Percentiles rank a stretch among this genome's conserved stretches.
These are phyloP conservation scores for Daldinia decipiens DNA, from an alignment of 495 filamentous ascomycete genomes.

Conservation along the genomic window DNA sequence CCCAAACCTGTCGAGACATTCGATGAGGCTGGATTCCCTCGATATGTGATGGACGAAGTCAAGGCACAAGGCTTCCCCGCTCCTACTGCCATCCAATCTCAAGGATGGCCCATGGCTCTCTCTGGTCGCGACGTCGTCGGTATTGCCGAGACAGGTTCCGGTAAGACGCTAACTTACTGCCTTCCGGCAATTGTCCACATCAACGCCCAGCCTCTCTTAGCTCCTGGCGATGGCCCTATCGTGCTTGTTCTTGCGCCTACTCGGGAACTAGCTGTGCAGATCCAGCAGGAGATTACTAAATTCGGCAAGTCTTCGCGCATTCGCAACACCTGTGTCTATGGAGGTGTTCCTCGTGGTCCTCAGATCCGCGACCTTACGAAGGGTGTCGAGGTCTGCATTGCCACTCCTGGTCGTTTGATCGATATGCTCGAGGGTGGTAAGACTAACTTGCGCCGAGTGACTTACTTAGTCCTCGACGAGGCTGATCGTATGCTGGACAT, in stretches of 20 bases:
- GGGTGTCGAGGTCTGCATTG: constrained; percentile 91
- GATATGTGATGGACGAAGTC: constrained; percentile 97
- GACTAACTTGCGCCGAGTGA: constrained; percentile 97
- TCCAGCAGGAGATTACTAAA: constrained; percentile 93
- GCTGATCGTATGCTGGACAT: constrained; percentile 93
- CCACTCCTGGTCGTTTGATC: constrained; percentile 95
- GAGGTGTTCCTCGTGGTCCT: constrained; percentile 95
- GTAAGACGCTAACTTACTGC: constrained; percentile 99
- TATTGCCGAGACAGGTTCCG: constrained; percentile 99
- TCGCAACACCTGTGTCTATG: constrained; percentile 98
- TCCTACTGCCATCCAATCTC: constrained; percentile 95
- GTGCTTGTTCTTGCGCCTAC: constrained; percentile 95
- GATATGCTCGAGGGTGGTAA: constrained; percentile 98
- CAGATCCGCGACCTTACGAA: constrained; percentile 93
- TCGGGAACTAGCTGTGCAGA: constrained; percentile 97
- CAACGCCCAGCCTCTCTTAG: constrained; percentile 96
- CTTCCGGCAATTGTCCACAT: constrained; percentile 99
- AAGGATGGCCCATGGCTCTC: constrained; percentile 99
- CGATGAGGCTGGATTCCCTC: constrained; percentile 96
- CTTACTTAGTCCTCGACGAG: constrained; percentile 90
- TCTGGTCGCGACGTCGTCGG: constrained; percentile 98
- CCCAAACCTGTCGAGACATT: constrained; percentile 95
- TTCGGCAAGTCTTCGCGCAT: constrained; percentile 98
- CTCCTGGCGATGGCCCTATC: constrained; percentile 96
- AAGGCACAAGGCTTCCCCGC: constrained; percentile 94